These are phyloP conservation scores for Carex pumila DNA, from an alignment of 176 grass and related monocot species.

Conservation along the genomic window DNA sequence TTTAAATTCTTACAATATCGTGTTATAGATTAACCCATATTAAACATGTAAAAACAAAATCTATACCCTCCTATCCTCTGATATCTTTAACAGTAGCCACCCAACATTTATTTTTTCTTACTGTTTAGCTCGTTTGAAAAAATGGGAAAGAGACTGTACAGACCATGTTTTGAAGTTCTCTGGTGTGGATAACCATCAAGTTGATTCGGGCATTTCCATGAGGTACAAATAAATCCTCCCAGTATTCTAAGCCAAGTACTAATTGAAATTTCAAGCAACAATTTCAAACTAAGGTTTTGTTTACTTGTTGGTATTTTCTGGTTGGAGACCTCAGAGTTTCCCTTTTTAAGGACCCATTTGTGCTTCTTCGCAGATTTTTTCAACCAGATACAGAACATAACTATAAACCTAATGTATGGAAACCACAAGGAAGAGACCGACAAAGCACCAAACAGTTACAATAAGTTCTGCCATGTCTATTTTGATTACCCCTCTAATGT, in stretches of 20 bases:
- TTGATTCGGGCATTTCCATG: background rate
- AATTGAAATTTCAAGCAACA: background rate
- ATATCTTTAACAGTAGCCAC: background rate
- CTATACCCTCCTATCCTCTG: background rate
- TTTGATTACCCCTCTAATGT: background rate
- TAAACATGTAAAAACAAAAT: background rate
- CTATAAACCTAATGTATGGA: background rate
- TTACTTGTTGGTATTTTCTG: background rate
- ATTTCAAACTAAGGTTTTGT: background rate
- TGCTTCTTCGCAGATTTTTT: background rate
- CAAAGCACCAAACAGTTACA: background rate
- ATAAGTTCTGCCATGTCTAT: background rate
- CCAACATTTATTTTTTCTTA: background rate
- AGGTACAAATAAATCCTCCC: background rate
- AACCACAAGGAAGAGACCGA: background rate
- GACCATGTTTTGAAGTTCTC: background rate
- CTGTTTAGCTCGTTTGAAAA: background rate
- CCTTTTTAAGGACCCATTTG: background rate
- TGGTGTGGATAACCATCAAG: background rate
- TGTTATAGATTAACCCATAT: background rate
- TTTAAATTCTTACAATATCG: background rate
- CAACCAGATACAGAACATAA: background rate
- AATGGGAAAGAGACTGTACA: background rate
- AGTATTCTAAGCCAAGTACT: background rate
- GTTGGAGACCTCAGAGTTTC: background rate